Conservation (phyloP, 2,329 filamentous ascomycete genomes). For the Phyllosticta citribraziliensis region DNA sequence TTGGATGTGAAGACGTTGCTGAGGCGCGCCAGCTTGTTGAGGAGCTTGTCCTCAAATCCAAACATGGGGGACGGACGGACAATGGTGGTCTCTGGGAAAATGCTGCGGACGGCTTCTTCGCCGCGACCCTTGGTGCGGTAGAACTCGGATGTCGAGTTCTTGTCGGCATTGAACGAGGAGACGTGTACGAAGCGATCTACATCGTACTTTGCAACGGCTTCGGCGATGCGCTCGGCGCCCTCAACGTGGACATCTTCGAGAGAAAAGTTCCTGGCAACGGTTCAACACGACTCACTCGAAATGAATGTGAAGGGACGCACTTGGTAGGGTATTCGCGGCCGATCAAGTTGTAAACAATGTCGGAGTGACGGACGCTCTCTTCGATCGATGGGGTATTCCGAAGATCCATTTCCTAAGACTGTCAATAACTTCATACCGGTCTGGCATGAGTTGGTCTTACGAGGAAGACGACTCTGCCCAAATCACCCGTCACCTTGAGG, state of each 20-base stretch:
- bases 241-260: slow-evolving; percentile 89
- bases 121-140: slow-evolving; percentile 81
- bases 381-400: slow-evolving; percentile 93
- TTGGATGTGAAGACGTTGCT: slow-evolving; percentile 84
- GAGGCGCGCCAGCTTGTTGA: slow-evolving; percentile 72
- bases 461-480: slow-evolving; percentile 80
- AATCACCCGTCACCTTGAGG: slow-evolving; percentile 89
- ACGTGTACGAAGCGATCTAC: slow-evolving; percentile 94
- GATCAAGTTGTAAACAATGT: slow-evolving; percentile 93
- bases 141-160: slow-evolving; percentile 75
- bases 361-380: slow-evolving; percentile 91
- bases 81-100: slow-evolving; percentile 95
- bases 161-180: slow-evolving; percentile 83
- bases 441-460: slow-evolving; percentile 38
- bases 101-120: slow-evolving; percentile 72
- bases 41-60: slow-evolving; percentile 86
- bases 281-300: background rate
- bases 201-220: slow-evolving; percentile 95
- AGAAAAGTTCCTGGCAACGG: slow-evolving; percentile 66
- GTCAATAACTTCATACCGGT: background rate
- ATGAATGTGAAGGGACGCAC: slow-evolving; percentile 40
- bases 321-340: slow-evolving; percentile 95
- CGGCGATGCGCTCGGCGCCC: slow-evolving; percentile 81
- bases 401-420: slow-evolving; percentile 74
- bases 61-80: slow-evolving; percentile 90